Evolutionary conservation across 2,329 filamentous ascomycete species (phyloP).

Genomic region (Talaromyces sp.): DNA sequence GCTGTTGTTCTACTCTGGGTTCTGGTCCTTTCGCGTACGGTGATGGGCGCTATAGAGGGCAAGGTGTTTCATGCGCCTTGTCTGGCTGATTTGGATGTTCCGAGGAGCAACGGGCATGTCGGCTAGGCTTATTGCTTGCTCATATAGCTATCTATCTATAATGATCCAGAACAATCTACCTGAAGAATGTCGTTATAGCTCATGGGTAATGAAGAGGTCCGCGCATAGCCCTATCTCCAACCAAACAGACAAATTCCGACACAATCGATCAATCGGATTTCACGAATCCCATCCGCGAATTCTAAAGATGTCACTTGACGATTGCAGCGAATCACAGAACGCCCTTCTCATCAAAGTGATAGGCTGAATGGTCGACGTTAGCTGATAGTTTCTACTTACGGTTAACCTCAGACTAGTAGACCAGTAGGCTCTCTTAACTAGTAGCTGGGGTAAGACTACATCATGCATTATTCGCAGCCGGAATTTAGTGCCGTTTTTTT

Average conservation of each 20-base stretch:
- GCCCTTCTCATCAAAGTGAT: not conserved
- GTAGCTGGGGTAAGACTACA: not conserved
- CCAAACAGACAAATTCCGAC: not conserved
- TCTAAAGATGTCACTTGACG: not conserved
- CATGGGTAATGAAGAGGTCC: not conserved
- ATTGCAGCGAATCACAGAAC: not conserved
- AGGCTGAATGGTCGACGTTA: not conserved
- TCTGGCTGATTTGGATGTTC: conserved; percentile 37
- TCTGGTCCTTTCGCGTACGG: conserved; percentile 50
- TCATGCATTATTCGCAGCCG: not conserved
- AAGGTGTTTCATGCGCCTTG: conserved; percentile 55
- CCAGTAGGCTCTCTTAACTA: not conserved
- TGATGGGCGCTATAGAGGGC: conserved; percentile 47
- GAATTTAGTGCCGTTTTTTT: not conserved
- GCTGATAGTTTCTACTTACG: not conserved
- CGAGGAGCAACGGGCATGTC: not conserved
- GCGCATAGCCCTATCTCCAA: not conserved
- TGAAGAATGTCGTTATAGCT: not conserved
- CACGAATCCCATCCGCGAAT: not conserved
- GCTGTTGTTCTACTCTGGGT: conserved; percentile 55
- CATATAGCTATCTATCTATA: not conserved
- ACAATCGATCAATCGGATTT: not conserved
- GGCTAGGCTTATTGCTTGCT: not conserved
- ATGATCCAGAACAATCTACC: not conserved
- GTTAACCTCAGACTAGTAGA: not conserved